Conservation (phyloP, 495 filamentous ascomycete genomes). For the Daldinia grandis region DNA sequence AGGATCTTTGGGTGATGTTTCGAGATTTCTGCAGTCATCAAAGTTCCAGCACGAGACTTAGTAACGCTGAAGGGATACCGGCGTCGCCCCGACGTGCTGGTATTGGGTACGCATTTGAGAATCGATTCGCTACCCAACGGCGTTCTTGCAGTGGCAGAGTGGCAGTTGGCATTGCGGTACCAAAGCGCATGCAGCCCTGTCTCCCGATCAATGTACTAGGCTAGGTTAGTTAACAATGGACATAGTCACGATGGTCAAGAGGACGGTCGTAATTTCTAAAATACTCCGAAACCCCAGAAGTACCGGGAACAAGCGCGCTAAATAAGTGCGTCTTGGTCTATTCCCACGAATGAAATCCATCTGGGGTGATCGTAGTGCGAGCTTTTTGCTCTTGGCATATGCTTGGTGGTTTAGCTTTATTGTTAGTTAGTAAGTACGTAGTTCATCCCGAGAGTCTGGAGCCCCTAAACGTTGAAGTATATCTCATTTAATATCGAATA, state of each 20-base stretch:
- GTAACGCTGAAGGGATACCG: conserved; percentile 13
- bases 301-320: conserved; percentile 26
- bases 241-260: conserved; percentile 30
- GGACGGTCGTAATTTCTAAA: conserved; percentile 38
- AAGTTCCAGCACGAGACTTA: conserved; percentile 24
- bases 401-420: conserved; percentile 1
- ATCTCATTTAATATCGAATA: neutral
- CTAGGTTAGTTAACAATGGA: conserved; percentile 18
- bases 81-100: conserved; percentile 25
- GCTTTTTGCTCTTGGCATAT: conserved; percentile 3
- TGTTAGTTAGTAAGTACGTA: neutral
- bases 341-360: conserved; percentile 18
- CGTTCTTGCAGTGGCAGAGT: conserved; percentile 22
- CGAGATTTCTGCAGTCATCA: conserved; percentile 34
- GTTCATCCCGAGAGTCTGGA: neutral
- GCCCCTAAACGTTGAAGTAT: neutral
- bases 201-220: conserved; percentile 5
- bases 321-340: conserved; percentile 12
- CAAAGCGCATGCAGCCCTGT: conserved; percentile 28
- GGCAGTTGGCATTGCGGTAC: conserved; percentile 11
- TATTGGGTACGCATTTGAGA: conserved; percentile 24
- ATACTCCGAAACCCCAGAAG: conserved; percentile 40
- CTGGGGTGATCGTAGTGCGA: conserved; percentile 3
- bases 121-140: conserved; percentile 20
- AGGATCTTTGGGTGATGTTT: conserved; percentile 32